These are phyloP conservation scores for Cinchona pubescens DNA, from an alignment of 257 asterid species.

Conservation along the genomic window DNA sequence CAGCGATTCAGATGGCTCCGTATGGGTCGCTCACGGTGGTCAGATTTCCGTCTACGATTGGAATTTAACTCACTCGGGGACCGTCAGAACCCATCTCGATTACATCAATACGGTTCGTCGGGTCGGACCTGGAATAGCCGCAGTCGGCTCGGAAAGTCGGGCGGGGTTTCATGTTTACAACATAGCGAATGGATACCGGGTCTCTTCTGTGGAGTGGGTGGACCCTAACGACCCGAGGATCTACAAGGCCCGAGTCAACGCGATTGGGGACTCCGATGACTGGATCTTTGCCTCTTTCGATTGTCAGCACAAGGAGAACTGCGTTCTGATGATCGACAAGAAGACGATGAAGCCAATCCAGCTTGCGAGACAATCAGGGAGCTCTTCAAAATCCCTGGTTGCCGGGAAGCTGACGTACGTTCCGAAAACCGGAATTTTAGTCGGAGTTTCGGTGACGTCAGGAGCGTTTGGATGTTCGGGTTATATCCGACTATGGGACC, in stretches of 20 bases:
- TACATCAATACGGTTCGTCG: constrained; percentile 42
- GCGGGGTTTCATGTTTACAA: constrained; percentile 74
- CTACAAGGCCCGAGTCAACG: constrained; percentile 73
- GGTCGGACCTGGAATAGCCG: constrained; percentile 55
- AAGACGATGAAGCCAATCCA: constrained; percentile 52
- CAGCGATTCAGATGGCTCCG: constrained; percentile 67
- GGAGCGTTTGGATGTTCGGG: constrained; percentile 93
- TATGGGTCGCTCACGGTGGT: constrained; percentile 90
- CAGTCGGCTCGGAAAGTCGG: constrained; percentile 53
- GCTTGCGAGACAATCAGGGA: constrained; percentile 69
- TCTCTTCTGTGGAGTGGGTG: constrained; percentile 70
- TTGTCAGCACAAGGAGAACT: constrained; percentile 79
- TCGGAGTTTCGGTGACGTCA: constrained; percentile 66
- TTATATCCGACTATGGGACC: constrained; percentile 83
- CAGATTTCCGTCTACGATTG: constrained; percentile 87
- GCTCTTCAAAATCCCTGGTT: constrained; percentile 62
- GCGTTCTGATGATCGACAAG: constrained; percentile 69
- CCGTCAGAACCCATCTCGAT: constrained; percentile 82
- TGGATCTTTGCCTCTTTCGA: constrained; percentile 67
- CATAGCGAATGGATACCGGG: constrained; percentile 63
- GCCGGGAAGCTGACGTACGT: constrained; percentile 61
- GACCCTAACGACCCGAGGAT: constrained; percentile 85
- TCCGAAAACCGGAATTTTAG: constrained; percentile 39
- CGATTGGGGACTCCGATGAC: constrained; percentile 53
- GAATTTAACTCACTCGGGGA: constrained; percentile 60